These are phyloP conservation scores for Populus tremula DNA, from an alignment of 345 rosid genomes.

Conservation along the genomic window DNA sequence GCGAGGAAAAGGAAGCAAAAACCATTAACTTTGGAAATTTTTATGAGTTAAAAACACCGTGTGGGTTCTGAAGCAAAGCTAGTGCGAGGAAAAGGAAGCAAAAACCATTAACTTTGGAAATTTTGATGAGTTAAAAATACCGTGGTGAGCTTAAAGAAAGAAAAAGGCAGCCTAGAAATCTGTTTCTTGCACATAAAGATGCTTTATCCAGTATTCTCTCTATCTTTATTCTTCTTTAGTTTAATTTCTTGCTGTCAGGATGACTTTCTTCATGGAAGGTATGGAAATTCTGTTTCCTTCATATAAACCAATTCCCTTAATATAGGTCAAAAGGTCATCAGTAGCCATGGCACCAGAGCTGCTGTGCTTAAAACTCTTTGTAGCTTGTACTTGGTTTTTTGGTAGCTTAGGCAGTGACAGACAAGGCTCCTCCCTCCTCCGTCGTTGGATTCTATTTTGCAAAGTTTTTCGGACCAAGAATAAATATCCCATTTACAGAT, in stretches of 20 bases:
- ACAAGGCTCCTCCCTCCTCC: no score
- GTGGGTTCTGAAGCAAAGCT: not conserved
- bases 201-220: slow-evolving; percentile 35
- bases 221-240: slow-evolving; percentile 36
- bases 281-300: not conserved
- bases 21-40: not conserved
- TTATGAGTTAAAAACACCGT: slow-evolving; percentile 13
- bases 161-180: slow-evolving; percentile 14
- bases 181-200: slow-evolving; percentile 27
- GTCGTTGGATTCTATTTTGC: not conserved
- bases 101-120: not conserved
- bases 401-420: not conserved
- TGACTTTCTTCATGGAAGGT: not conserved
- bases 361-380: not conserved
- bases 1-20: not conserved
- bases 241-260: not conserved
- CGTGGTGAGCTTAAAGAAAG: slow-evolving; percentile 24
- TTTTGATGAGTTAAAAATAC: slow-evolving; percentile 12
- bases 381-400: not conserved
- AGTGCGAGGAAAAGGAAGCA: not conserved
- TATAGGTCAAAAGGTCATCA: not conserved
- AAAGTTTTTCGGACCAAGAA: not conserved
- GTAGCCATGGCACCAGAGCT: not conserved
- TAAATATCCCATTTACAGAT: not conserved
- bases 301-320: not conserved